Evolutionary conservation across 495 filamentous ascomycete genomes (phyloP).

Genomic region (Collariella sp.): DNA sequence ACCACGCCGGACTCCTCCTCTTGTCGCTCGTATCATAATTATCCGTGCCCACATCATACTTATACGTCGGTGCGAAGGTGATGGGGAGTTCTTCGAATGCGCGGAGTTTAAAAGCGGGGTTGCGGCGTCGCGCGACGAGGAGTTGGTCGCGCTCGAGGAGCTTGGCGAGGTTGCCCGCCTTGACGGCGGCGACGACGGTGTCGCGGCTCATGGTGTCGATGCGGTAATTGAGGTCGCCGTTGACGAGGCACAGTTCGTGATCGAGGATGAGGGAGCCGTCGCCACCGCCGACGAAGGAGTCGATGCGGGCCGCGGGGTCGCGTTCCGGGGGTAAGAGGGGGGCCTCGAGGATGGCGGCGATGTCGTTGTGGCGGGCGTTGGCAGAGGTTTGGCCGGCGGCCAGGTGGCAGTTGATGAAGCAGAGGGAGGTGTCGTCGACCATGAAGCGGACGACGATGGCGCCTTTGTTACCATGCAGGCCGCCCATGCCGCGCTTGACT

Average conservation of each 20-base stretch:
- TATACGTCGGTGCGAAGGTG: slow-evolving; percentile 91
- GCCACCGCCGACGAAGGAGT: slow-evolving; percentile 80
- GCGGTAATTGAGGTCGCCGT: slow-evolving; percentile 96
- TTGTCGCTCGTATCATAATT: slow-evolving; percentile 93
- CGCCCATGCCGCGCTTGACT: slow-evolving; percentile 91
- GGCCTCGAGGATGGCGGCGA: slow-evolving; percentile 81
- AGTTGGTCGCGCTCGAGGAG: slow-evolving; percentile 93
- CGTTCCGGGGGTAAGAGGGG: slow-evolving; percentile 59
- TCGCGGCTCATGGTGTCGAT: slow-evolving; percentile 96
- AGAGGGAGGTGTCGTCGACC: slow-evolving; percentile 84
- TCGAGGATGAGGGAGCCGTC: slow-evolving; percentile 95
- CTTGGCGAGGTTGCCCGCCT: slow-evolving; percentile 70
- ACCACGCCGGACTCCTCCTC: slow-evolving; percentile 93
- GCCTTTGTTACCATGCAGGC: slow-evolving; percentile 91
- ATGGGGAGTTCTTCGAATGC: slow-evolving; percentile 82
- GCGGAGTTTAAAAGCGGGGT: slow-evolving; percentile 78
- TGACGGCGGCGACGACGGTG: slow-evolving; percentile 75
- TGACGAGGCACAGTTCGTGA: slow-evolving; percentile 91
- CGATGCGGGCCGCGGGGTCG: slow-evolving; percentile 49
- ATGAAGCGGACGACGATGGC: slow-evolving; percentile 86
- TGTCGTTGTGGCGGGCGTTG: slow-evolving; percentile 83
- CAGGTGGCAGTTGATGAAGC: slow-evolving; percentile 96
- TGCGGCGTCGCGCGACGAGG: slow-evolving; percentile 73
- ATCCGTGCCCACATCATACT: slow-evolving; percentile 94
- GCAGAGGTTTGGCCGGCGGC: slow-evolving; percentile 90